Conservation (phyloP, 345 rosid species). For the Eucalyptus erythrocorys region DNA sequence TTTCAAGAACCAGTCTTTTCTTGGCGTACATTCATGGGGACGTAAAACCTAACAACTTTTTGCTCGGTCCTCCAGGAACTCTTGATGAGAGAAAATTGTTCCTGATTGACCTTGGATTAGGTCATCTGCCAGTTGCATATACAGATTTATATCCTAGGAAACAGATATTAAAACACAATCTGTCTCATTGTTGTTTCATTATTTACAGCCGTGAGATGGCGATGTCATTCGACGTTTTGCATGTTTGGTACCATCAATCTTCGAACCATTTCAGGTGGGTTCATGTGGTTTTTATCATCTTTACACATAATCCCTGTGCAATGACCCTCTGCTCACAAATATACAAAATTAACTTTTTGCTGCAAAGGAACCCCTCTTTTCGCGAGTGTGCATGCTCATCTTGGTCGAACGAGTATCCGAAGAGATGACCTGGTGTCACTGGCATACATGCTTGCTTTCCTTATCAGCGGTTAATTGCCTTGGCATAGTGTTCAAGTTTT, state of each 20-base stretch:
- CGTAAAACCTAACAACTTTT: not conserved
- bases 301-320: not conserved
- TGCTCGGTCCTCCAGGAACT: not conserved
- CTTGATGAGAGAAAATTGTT: not conserved
- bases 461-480: not conserved
- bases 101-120: not conserved
- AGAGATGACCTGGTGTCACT: constrained; percentile 2
- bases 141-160: not conserved
- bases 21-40: not conserved
- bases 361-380: not conserved
- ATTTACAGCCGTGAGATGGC: not conserved
- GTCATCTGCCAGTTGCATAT: not conserved
- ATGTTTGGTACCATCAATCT: not conserved
- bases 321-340: not conserved
- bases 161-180: not conserved
- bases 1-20: not conserved
- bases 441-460: not conserved
- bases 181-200: not conserved
- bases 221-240: not conserved
- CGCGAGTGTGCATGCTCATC: constrained; percentile 1
- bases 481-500: not conserved
- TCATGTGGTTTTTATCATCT: not conserved
- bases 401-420: not conserved
- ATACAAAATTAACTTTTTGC: not conserved
- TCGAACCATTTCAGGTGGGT: not conserved